Evolutionary conservation across 1,284 basidiomycete genomes (phyloP), one percentile per base, ranked within the genome.

Genomic region (Flammula alnicola): DNA sequence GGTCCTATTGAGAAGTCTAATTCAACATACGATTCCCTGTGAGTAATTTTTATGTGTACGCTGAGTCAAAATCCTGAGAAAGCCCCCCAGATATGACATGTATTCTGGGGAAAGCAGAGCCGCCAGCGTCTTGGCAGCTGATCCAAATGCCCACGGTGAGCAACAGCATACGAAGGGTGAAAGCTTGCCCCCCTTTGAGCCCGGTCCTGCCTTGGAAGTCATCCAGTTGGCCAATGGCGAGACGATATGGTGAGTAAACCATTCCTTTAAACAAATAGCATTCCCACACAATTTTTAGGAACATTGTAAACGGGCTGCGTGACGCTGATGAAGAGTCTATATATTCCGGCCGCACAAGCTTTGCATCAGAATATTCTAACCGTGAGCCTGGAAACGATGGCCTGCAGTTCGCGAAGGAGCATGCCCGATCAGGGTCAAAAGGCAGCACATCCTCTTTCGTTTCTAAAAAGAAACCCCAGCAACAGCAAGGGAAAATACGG

Each of bases 151-250:
- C 35, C 47, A 61, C 39, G 59, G 58, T 19, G 60, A 63, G 41
- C 51, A 48, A 25, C 49, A 57, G 29, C 38, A 26, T 26, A n/a
- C 48, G 22, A 52, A 57, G 27, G 56, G 60, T 39, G 66, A 63
- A 45, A 42, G 41, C 23, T 25, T 56, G 48, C 52, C 69, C 41
- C 55, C 64, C 43, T 52, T 74, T 38, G 82, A 83, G 54, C 65
- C 80, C 44, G 80, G 55, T 23, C 79, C 84, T 48, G 89, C 83
- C 3, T 71, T 92, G 22, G 88, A 92, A 67, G 77, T 92, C 27
- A 77, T 92, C 41, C 86, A 92, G 62, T 71, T 91, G 61, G 87
- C 87, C 10, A 91, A 90, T 63, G 89, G 89, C 19, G 84, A 92
- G 65, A 88, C 87, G 11, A 84, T 92, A 49, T 93, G 89, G 89